phyloP scores from a whole-genome alignment of 257 asterid genomes.

The Cynanchum wilfordii region DNA sequence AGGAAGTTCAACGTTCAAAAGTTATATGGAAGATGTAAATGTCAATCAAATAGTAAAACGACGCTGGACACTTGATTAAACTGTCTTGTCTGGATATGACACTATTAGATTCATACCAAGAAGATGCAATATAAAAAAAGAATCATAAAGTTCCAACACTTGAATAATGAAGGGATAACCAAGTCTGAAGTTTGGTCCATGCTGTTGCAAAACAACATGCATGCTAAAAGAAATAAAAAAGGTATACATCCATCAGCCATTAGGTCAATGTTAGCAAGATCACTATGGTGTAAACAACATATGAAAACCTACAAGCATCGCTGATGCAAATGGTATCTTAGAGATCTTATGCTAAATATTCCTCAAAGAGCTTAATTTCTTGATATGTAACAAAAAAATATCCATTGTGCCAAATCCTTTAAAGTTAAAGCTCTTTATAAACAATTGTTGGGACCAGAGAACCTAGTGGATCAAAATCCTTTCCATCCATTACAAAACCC shows the following conservation, averaged over 20 bases:
- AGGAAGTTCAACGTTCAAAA: conserved; percentile 7
- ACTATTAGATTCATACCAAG: background rate
- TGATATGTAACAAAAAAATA: background rate
- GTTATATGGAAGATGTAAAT: background rate
- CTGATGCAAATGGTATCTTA: too few relatives aligned
- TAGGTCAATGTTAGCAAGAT: background rate
- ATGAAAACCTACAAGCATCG: too few relatives aligned
- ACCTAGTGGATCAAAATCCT: background rate
- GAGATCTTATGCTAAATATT: background rate
- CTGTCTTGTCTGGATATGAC: background rate
- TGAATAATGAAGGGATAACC: background rate
- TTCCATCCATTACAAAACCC: background rate
- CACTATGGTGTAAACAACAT: background rate
- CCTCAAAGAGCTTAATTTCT: background rate
- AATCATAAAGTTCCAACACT: background rate
- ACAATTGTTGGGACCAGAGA: background rate
- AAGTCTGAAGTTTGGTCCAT: background rate
- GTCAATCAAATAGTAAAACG: background rate
- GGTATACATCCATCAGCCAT: background rate
- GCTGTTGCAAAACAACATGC: background rate
- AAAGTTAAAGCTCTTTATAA: background rate
- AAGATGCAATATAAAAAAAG: background rate
- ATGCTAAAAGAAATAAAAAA: background rate
- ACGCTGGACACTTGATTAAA: background rate
- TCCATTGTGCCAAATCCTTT: background rate